Percentiles rank a stretch among this genome's conserved stretches.
Conservation (phyloP, 176 grass and related monocot species). For the Canna indica region DNA sequence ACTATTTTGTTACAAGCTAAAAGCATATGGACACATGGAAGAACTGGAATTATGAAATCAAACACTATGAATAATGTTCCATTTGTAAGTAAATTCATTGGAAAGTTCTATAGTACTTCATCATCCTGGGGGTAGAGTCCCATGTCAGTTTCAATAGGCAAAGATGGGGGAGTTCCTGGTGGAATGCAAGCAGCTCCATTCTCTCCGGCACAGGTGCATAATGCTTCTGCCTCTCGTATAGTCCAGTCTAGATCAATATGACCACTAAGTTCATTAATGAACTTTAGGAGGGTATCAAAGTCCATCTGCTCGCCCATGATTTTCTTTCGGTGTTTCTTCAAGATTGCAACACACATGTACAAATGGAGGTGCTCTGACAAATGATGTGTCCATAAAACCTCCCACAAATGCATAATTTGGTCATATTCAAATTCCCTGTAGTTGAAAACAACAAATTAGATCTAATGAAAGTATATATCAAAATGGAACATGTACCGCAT, state of each 20-base stretch:
- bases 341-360: slow-evolving; percentile 79
- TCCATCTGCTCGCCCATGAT: slow-evolving; percentile 94
- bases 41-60: not conserved
- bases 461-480: no score
- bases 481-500: not conserved
- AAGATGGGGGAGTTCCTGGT: slow-evolving; percentile 75
- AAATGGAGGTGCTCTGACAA: slow-evolving; percentile 92
- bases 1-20: not conserved
- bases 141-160: slow-evolving; percentile 58
- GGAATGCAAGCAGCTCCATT: slow-evolving; percentile 68
- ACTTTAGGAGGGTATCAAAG: slow-evolving; percentile 95
- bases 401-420: slow-evolving; percentile 76
- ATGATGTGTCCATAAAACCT: slow-evolving; percentile 88
- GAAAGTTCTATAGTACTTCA: slow-evolving; percentile 40
- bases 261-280: slow-evolving; percentile 92
- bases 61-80: not conserved
- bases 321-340: slow-evolving; percentile 55
- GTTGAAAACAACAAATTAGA: not conserved
- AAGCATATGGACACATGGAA: not conserved
- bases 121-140: slow-evolving; percentile 70
- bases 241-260: slow-evolving; percentile 62
- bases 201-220: slow-evolving; percentile 54
- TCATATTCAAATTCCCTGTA: slow-evolving; percentile 30
- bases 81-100: not conserved
- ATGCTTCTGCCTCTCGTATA: slow-evolving; percentile 67